Base-by-base conservation (phyloP, 345 rosid species). In the Pelargonium nanum region DNA sequence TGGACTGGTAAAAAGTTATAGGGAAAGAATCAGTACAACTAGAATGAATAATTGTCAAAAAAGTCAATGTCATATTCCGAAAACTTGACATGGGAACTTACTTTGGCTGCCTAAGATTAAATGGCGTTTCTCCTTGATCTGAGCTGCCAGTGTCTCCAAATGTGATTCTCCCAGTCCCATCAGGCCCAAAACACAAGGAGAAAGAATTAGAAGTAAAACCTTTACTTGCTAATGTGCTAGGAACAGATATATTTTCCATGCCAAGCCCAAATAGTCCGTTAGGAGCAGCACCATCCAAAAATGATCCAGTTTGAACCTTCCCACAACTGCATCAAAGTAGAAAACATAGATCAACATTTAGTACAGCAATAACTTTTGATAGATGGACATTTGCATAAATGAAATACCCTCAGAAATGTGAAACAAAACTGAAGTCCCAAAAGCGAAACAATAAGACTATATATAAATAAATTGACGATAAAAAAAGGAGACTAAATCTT, bases 191-290 rank as follows among this genome's bases (percentile, higher is more conserved):
- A 78, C 99, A 93, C 96, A 93, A 84, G 59, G 99, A 93, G 71
- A 93, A 93, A 12, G 99, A 93, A 81, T 88, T 80, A n/a, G 92
- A 67, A 58, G 80, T 65, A 30, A 75, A 24, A 21, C 95, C 91
- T 63, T 79, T 67, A 50, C 79, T 74, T 4, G 97, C 96, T 71
- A 93, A 82, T 57, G 81, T 77, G 73, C 92, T 93, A 8, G 97
- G 99, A 70, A 93, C 96, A 1, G 99, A 90, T 45, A 75, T 24
- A 57, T 78, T 82, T 60, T 69, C 80, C 80, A 90, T 78, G 30
- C 99, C 99, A 65, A 93, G 97, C 24, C 99, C 99, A 58, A 90
- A 84, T 55, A 93, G 88, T 56, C 99, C 99, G 68, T 93, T 93
- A 24, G 92, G 95, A 65, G 99, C 99, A 16, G 89, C 99, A 56